Evolutionary conservation across 169 alveolate genomes (phyloP).

Genomic region (Plasmodium sp.): DNA sequence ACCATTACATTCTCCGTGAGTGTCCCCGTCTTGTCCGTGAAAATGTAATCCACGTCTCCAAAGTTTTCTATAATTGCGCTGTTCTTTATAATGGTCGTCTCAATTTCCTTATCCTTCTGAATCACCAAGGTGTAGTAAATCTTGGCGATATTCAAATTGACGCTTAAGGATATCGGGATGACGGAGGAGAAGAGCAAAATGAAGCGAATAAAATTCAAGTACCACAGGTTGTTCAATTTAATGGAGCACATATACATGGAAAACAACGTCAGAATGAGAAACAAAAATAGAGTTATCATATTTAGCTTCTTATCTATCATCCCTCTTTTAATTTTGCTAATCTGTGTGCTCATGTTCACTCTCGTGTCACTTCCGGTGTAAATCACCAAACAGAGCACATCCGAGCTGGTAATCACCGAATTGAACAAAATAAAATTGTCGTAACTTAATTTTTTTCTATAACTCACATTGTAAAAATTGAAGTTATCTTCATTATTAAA

Average conservation of each 20-base stretch:
- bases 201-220: constrained; percentile 88
- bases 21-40: constrained; percentile 99
- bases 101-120: constrained; percentile 92
- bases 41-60: constrained; percentile 95
- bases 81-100: constrained; percentile 94
- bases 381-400: constrained; percentile 91
- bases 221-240: constrained; percentile 51
- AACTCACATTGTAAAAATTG: constrained; percentile 48
- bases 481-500: constrained; percentile 48
- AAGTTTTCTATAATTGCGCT: constrained; percentile 94
- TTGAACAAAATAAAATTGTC: constrained; percentile 96
- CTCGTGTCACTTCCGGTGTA: constrained; percentile 93
- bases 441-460: constrained; percentile 54
- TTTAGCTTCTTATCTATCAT: constrained; percentile 92
- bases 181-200: constrained; percentile 95
- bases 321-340: constrained; percentile 93
- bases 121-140: constrained; percentile 90
- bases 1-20: constrained; percentile 98
- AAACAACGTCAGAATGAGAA: constrained; percentile 85
- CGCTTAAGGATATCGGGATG: constrained; percentile 97
- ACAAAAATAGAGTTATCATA: constrained; percentile 89
- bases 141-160: constrained; percentile 97
- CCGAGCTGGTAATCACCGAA: constrained; percentile 95
- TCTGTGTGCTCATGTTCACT: constrained; percentile 85
- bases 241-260: constrained; percentile 74